phyloP scores from a whole-genome alignment of 2,329 filamentous ascomycete species.

The Zymoseptoria pseudotritici region DNA sequence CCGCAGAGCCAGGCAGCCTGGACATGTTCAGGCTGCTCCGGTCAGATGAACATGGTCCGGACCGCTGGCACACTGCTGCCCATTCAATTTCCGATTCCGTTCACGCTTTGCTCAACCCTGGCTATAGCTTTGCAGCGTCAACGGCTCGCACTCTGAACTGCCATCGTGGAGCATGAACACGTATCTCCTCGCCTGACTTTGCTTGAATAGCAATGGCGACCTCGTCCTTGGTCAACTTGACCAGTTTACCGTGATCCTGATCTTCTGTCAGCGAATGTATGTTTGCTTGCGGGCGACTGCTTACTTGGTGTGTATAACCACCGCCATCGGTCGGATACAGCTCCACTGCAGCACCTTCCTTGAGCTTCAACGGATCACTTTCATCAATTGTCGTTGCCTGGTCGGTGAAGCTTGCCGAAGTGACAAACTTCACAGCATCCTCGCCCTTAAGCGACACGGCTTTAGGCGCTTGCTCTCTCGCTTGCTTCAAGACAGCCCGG shows the following conservation, averaged over 20 bases:
- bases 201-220: slow-evolving; percentile 50
- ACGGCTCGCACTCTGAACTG: slow-evolving; percentile 45
- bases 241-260: slow-evolving; percentile 48
- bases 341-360: slow-evolving; percentile 48
- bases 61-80: neutral
- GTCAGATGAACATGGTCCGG: neutral
- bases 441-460: slow-evolving; percentile 44
- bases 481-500: slow-evolving; percentile 39
- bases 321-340: slow-evolving; percentile 55
- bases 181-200: slow-evolving; percentile 37
- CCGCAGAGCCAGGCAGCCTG: neutral
- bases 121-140: slow-evolving; percentile 25
- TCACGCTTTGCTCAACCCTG: neutral
- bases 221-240: slow-evolving; percentile 47
- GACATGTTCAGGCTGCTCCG: neutral
- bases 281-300: neutral
- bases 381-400: slow-evolving; percentile 38
- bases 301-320: slow-evolving; percentile 46
- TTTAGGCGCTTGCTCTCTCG: slow-evolving; percentile 35
- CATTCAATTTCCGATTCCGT: neutral
- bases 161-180: slow-evolving; percentile 55
- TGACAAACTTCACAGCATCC: slow-evolving; percentile 46
- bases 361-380: slow-evolving; percentile 47
- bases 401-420: slow-evolving; percentile 42
- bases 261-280: neutral